phyloP scores from a whole-genome alignment of 768 basidiomycete genomes.

The Phaeotremella fagi region DNA sequence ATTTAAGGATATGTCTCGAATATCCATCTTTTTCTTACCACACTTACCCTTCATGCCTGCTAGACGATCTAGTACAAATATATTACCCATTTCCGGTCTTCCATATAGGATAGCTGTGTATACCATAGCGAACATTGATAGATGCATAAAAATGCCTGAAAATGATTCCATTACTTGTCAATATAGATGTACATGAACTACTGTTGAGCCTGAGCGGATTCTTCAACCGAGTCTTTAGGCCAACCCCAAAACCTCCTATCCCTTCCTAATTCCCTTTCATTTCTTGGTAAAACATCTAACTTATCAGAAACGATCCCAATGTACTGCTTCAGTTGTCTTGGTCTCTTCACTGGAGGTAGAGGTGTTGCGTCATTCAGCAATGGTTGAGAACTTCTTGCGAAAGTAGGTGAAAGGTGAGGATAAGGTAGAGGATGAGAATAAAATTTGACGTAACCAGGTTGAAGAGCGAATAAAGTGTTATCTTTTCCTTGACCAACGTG shows the following conservation, averaged over 20 bases:
- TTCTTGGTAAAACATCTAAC: constrained; percentile 80
- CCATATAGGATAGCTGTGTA: neutral
- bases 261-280: constrained; percentile 66
- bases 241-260: constrained; percentile 66
- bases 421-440: constrained; percentile 54
- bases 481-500: constrained; percentile 89
- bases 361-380: neutral
- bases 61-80: too few relatives aligned
- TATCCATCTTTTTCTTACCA: too few relatives aligned
- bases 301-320: constrained; percentile 76
- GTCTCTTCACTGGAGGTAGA: constrained; percentile 29
- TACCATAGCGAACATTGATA: neutral
- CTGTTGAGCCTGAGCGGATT: neutral
- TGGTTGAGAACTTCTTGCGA: constrained; percentile 16
- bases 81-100: too few relatives aligned
- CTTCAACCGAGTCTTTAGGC: constrained; percentile 9
- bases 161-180: neutral
- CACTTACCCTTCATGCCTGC: too few relatives aligned
- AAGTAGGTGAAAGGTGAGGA: constrained; percentile 23
- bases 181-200: neutral
- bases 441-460: constrained; percentile 89
- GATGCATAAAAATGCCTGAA: neutral
- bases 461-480: constrained; percentile 85
- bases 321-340: constrained; percentile 38
- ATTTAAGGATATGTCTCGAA: too few relatives aligned